These are phyloP conservation scores for Corynascus novoguineensis DNA, from an alignment of 495 filamentous ascomycete species.

Conservation along the genomic window DNA sequence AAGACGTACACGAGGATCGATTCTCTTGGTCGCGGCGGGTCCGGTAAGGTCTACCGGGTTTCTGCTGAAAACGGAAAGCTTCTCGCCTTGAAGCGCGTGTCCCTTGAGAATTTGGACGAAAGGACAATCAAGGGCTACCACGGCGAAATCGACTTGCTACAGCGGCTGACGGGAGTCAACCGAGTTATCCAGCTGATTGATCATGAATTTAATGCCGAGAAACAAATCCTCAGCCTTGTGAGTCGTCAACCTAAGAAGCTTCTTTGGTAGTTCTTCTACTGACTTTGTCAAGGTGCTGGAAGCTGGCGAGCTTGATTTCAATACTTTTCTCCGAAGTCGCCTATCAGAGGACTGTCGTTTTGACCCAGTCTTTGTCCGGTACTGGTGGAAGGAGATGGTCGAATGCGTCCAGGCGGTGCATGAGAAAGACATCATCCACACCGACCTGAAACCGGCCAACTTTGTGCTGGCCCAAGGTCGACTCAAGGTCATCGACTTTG, in stretches of 20 bases:
- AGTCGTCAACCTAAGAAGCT: conserved; percentile 25
- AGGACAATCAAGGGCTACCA: conserved; percentile 81
- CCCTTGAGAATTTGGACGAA: conserved; percentile 84
- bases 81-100: conserved; percentile 88
- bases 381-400: conserved; percentile 99
- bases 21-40: conserved; percentile 85
- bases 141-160: conserved; percentile 91
- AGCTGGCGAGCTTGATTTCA: conserved; percentile 91
- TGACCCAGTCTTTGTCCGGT: conserved; percentile 85
- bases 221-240: conserved; percentile 77
- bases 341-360: conserved; percentile 69
- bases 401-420: conserved; percentile 90
- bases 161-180: conserved; percentile 73
- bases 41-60: conserved; percentile 88
- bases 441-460: conserved; percentile 92
- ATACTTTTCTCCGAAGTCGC: conserved; percentile 68
- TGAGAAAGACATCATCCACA: conserved; percentile 84
- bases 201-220: conserved; percentile 86
- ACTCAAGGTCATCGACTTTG: conserved; percentile 89
- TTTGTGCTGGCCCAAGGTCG: conserved; percentile 82
- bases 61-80: conserved; percentile 95
- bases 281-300: conserved; percentile 70
- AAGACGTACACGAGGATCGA: conserved; percentile 85
- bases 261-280: neutral
- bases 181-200: conserved; percentile 86